A percentile compares a stretch with the other conserved stretches of the same genome.
These are phyloP conservation scores for Delitschia confertaspora DNA, from an alignment of 495 filamentous ascomycete species.

Conservation along the genomic window DNA sequence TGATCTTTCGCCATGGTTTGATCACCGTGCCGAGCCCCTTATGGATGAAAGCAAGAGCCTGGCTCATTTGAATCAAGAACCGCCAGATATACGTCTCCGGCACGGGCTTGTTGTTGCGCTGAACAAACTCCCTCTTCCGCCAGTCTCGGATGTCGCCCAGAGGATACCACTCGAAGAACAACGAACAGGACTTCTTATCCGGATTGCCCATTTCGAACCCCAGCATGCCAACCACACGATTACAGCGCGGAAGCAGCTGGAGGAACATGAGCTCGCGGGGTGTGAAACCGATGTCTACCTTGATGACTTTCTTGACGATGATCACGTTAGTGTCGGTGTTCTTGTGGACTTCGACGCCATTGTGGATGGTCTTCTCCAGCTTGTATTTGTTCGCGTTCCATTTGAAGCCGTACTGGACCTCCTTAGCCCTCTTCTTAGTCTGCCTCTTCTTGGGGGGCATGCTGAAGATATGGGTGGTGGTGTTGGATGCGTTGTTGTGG, in stretches of 20 bases:
- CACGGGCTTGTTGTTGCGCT: conserved; percentile 6
- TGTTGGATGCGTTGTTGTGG: too few relatives aligned
- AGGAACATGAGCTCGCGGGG: conserved; percentile 11
- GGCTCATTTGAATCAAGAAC: conserved; percentile 17
- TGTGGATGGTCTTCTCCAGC: too few relatives aligned
- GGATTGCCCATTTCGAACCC: not conserved
- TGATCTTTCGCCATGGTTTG: not conserved
- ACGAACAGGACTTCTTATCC: not conserved
- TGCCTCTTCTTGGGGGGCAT: too few relatives aligned
- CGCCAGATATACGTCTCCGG: conserved; percentile 21
- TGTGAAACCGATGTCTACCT: conserved; percentile 1
- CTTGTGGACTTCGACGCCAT: too few relatives aligned
- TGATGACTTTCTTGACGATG: too few relatives aligned
- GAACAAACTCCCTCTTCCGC: not conserved
- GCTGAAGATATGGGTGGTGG: too few relatives aligned
- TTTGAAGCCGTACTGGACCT: too few relatives aligned
- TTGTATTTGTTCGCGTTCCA: too few relatives aligned
- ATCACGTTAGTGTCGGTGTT: too few relatives aligned
- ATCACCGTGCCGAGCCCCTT: conserved; percentile 1
- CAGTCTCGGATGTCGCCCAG: conserved; percentile 14
- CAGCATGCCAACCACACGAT: conserved; percentile 11
- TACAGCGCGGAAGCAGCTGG: conserved; percentile 6
- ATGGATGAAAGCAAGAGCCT: conserved; percentile 22
- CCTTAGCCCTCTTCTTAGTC: too few relatives aligned
- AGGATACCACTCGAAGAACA: conserved; percentile 11